phyloP scores from a whole-genome alignment of 2,329 filamentous ascomycete genomes.

The Fusarium nurragi region DNA sequence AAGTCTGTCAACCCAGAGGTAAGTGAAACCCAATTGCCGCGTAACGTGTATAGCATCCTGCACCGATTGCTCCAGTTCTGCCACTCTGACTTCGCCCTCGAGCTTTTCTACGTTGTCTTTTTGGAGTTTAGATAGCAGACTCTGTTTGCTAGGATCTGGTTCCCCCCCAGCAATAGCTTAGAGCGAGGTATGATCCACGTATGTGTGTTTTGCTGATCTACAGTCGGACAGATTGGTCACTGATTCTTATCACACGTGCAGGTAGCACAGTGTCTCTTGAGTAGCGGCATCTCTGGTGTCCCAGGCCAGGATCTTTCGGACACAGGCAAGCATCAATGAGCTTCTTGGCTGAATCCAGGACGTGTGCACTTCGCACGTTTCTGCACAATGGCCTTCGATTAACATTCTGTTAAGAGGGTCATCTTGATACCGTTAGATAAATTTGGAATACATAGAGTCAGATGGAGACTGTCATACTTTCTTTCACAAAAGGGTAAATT shows the following conservation, averaged over 20 bases:
- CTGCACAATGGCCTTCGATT: rapidly evolving
- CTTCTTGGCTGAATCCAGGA: rapidly evolving
- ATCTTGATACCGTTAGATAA: rapidly evolving
- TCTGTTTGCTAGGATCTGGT: rapidly evolving
- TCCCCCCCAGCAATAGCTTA: constrained; percentile 13
- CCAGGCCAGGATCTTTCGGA: rapidly evolving
- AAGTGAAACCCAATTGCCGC: rapidly evolving
- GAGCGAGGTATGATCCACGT: not conserved
- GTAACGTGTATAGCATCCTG: not conserved
- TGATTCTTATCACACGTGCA: rapidly evolving
- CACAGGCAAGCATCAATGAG: not conserved
- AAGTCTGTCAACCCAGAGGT: constrained; percentile 3
- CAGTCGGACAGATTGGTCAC: rapidly evolving
- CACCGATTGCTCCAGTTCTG: not conserved
- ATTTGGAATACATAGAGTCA: rapidly evolving
- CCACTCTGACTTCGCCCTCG: rapidly evolving
- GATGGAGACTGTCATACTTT: rapidly evolving
- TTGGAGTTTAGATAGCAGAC: rapidly evolving
- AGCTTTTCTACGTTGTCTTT: rapidly evolving
- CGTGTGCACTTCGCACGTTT: not conserved
- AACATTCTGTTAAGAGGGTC: not conserved
- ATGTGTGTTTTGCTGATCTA: not conserved
- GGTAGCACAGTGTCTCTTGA: not conserved
- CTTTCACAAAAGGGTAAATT: not conserved
- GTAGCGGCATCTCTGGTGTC: not conserved